Percentiles rank a stretch among this genome's conserved stretches.
phyloP scores from a whole-genome alignment of 2,329 filamentous ascomycete genomes.

The Magnaporthiopsis poae region DNA sequence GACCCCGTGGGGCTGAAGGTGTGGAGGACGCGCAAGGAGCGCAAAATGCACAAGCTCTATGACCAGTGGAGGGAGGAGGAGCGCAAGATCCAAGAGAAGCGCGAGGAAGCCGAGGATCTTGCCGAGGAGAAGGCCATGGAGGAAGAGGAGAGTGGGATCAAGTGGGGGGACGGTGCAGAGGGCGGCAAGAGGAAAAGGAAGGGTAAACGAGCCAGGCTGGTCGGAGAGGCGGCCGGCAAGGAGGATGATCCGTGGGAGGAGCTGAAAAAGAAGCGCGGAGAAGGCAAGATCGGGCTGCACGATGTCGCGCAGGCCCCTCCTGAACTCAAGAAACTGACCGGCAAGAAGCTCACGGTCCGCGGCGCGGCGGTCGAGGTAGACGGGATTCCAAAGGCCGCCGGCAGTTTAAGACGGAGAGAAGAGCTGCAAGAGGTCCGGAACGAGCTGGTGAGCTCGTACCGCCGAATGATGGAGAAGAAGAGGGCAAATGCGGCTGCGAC shows the following conservation, averaged over 20 bases:
- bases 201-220: slow-evolving; percentile 26
- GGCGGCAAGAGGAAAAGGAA: slow-evolving; percentile 35
- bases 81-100: slow-evolving; percentile 50
- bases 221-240: slow-evolving; percentile 36
- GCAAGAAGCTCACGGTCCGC: slow-evolving; percentile 55
- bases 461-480: slow-evolving; percentile 55
- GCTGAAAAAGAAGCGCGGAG: slow-evolving; percentile 56
- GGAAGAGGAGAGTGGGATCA: slow-evolving; percentile 42
- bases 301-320: slow-evolving; percentile 68
- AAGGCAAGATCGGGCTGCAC: slow-evolving; percentile 40
- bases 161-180: slow-evolving; percentile 30
- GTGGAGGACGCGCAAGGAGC: slow-evolving; percentile 71
- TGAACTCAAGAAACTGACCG: slow-evolving; percentile 51
- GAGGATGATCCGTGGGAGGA: slow-evolving; percentile 66
- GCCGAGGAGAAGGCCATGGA: slow-evolving; percentile 55
- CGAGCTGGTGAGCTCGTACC: slow-evolving; percentile 64
- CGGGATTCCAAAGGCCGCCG: slow-evolving; percentile 58
- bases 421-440: slow-evolving; percentile 60
- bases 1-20: slow-evolving; percentile 57
- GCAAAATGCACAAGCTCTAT: slow-evolving; percentile 69
- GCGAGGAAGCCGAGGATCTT: slow-evolving; percentile 55
- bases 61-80: slow-evolving; percentile 67
- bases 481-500: slow-evolving; percentile 16
- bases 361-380: slow-evolving; percentile 57
- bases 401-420: slow-evolving; percentile 62